Evolutionary conservation across 2,329 filamentous ascomycete species (phyloP).

Genomic region (Pochonia chlamydosporia): DNA sequence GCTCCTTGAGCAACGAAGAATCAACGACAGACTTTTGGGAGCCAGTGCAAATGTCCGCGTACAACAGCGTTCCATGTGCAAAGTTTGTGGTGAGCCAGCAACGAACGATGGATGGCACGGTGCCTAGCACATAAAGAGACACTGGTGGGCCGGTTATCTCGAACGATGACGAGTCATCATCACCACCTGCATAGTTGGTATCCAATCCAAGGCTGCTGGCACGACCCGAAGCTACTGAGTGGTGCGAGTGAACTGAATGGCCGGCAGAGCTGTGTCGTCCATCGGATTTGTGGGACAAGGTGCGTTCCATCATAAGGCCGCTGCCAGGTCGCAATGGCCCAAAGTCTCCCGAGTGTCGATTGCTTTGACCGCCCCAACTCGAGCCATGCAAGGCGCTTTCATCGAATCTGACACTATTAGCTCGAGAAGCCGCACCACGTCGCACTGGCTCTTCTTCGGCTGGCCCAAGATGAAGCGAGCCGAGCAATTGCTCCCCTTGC

Average conservation of each 20-base stretch:
- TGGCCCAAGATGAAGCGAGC: conserved; percentile 72
- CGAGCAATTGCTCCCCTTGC: conserved; percentile 72
- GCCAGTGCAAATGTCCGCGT: conserved; percentile 87
- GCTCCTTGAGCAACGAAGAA: conserved; percentile 64
- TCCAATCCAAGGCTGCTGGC: conserved; percentile 87
- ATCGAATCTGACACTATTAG: conserved; percentile 96
- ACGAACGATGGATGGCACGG: conserved; percentile 87
- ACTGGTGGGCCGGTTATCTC: conserved; percentile 73
- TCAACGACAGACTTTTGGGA: conserved; percentile 85
- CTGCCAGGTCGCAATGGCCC: conserved; percentile 71
- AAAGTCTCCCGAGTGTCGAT: conserved; percentile 78
- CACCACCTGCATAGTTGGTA: conserved; percentile 56
- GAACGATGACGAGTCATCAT: conserved; percentile 62
- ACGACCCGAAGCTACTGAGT: conserved; percentile 70
- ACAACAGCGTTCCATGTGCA: conserved; percentile 81
- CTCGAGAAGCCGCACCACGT: conserved; percentile 80
- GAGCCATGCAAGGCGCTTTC: conserved; percentile 88
- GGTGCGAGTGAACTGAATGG: conserved; percentile 63
- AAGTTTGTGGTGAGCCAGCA: conserved; percentile 93
- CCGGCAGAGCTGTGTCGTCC: conserved; percentile 92
- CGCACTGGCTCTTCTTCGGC: conserved; percentile 80
- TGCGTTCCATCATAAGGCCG: conserved; percentile 84
- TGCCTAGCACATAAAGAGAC: conserved; percentile 77
- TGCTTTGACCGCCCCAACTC: conserved; percentile 72
- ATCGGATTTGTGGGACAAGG: conserved; percentile 91